These are phyloP conservation scores for Fusarium sp. DNA, from an alignment of 2,329 filamentous ascomycete species.

Conservation along the genomic window DNA sequence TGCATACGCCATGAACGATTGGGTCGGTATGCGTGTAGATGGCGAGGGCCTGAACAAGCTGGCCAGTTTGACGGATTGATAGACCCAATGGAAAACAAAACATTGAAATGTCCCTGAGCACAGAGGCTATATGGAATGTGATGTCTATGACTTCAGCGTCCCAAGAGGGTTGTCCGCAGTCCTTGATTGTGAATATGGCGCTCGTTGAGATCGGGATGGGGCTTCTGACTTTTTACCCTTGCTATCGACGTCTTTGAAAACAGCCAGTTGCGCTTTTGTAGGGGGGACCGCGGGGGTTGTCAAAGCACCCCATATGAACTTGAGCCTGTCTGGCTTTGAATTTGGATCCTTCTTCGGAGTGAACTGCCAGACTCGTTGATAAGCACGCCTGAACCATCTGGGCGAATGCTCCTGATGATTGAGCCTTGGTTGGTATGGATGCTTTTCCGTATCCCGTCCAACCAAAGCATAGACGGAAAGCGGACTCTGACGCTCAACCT, in stretches of 20 bases:
- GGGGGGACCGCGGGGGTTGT: constrained; percentile 44
- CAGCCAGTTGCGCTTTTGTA: constrained; percentile 48
- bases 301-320: constrained; percentile 58
- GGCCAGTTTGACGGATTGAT: constrained; percentile 54
- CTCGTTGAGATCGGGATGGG: background rate
- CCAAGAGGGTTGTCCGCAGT: background rate
- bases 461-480: constrained; percentile 40
- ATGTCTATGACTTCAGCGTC: background rate
- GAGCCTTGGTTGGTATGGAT: constrained; percentile 49
- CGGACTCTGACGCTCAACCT: constrained; percentile 51
- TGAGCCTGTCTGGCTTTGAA: constrained; percentile 44
- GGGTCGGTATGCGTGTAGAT: constrained; percentile 80
- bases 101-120: background rate
- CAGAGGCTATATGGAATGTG: background rate
- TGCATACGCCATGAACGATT: constrained; percentile 72
- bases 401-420: constrained; percentile 47
- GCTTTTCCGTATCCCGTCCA: constrained; percentile 43
- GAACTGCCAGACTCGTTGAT: constrained; percentile 56
- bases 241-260: constrained; percentile 60
- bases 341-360: constrained; percentile 54
- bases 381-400: constrained; percentile 59
- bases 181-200: constrained; percentile 20
- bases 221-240: constrained; percentile 31
- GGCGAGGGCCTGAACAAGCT: constrained; percentile 70
- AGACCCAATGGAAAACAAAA: background rate